phyloP scores from a whole-genome alignment of 805 yeast genomes.

The Candida adriatica region DNA sequence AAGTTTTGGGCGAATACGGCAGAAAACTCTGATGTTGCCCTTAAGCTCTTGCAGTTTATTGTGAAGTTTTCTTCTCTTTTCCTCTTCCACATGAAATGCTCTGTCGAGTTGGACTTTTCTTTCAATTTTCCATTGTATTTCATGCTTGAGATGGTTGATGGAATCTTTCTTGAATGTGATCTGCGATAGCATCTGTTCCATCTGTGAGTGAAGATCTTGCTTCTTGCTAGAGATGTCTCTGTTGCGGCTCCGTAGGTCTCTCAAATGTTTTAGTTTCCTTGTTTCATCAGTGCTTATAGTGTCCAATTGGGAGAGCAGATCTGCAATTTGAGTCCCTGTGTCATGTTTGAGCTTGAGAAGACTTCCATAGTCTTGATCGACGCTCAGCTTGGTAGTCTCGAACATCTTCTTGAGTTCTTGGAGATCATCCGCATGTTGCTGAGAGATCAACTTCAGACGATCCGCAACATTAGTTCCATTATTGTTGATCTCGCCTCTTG shows the following conservation, averaged over 20 bases:
- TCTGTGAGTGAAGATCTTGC: constrained; percentile 1
- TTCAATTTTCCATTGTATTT: constrained; percentile 23
- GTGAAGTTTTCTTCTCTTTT: constrained; percentile 56
- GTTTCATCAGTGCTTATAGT: too few species aligned
- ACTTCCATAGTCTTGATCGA: too few species aligned
- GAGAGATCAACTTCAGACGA: constrained; percentile 15
- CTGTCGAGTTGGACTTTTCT: constrained; percentile 28
- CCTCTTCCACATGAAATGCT: constrained; percentile 42
- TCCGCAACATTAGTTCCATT: constrained; percentile 16
- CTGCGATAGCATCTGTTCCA: constrained; percentile 15
- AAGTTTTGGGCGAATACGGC: constrained; percentile 67
- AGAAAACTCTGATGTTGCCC: constrained; percentile 89
- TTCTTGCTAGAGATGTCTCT: background rate
- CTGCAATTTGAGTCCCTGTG: constrained; percentile 6
- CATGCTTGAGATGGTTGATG: constrained; percentile 15
- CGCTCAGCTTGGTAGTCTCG: too few species aligned
- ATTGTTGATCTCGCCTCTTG: constrained; percentile 20
- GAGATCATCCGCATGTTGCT: constrained; percentile 20
- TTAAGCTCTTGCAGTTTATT: constrained; percentile 76
- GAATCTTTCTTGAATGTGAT: constrained; percentile 13
- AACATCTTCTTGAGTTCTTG: constrained; percentile 22
- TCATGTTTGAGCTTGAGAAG: too few species aligned
- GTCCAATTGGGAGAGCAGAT: constrained; percentile 3
- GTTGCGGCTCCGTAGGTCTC: constrained; percentile 3
- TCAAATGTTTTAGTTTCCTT: background rate